Percentiles rank a stretch among this genome's conserved stretches.
Conservation (phyloP, 176 grass and related monocot species). For the Hyparrhenia diplandra region DNA sequence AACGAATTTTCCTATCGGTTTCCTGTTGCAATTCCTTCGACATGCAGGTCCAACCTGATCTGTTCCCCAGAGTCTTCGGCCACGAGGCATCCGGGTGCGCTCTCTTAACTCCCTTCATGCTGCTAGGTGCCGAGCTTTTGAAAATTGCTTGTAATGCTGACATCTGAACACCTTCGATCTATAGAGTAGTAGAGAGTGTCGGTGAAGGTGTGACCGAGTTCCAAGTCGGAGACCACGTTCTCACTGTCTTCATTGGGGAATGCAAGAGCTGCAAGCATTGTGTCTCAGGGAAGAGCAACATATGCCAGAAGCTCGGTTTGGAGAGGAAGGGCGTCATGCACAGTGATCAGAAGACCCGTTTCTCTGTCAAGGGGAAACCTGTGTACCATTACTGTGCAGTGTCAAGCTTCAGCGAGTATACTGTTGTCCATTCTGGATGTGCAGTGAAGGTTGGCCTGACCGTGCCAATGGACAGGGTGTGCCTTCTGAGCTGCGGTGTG, state of each 20-base stretch:
- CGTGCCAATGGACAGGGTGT: conserved; percentile 76
- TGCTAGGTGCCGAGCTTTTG: neutral
- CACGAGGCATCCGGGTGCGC: conserved; percentile 92
- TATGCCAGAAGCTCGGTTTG: conserved; percentile 90
- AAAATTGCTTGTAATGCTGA: neutral
- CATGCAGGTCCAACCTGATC: conserved; percentile 60
- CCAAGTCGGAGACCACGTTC: conserved; percentile 55
- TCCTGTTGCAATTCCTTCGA: neutral
- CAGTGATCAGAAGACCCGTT: conserved; percentile 82
- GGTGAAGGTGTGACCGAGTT: conserved; percentile 84
- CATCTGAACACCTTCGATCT: neutral
- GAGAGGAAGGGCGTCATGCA: conserved; percentile 93
- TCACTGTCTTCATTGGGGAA: conserved; percentile 93
- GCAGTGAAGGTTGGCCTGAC: conserved; percentile 62
- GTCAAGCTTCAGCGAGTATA: conserved; percentile 97
- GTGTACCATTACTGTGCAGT: conserved; percentile 86
- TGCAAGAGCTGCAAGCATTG: conserved; percentile 88
- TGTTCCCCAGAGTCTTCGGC: conserved; percentile 89
- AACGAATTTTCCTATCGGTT: conserved; percentile 1
- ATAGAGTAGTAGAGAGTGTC: conserved; percentile 76
- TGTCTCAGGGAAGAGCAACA: conserved; percentile 79
- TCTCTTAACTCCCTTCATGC: neutral
- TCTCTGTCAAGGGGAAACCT: conserved; percentile 55
- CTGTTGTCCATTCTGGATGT: conserved; percentile 76
- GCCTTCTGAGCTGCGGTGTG: conserved; percentile 83